Evolutionary conservation across 805 yeast species (phyloP).

Genomic region (Candida jianshihensis): DNA sequence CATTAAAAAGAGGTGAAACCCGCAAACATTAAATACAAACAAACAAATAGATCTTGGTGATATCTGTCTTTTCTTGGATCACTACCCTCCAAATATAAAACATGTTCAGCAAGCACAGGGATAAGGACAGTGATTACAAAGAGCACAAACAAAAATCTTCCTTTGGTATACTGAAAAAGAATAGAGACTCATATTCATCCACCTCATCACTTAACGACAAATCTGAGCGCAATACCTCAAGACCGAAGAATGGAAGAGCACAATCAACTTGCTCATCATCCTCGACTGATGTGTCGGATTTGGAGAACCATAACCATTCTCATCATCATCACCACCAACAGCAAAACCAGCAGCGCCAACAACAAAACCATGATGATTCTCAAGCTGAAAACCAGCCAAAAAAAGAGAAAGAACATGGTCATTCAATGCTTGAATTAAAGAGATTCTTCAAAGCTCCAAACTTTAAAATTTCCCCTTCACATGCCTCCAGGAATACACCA

Average conservation of each 20-base stretch:
- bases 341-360: neutral
- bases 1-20: too few species aligned
- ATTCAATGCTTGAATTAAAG: slow-evolving; percentile 17
- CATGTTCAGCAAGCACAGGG: neutral
- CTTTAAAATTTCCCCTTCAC: neutral
- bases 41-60: too few species aligned
- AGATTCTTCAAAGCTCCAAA: slow-evolving; percentile 12
- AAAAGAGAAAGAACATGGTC: slow-evolving; percentile 4
- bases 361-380: neutral
- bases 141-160: neutral
- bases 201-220: neutral
- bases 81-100: neutral
- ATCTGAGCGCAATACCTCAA: neutral
- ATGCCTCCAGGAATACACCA: slow-evolving; percentile 5
- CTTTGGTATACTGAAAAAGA: neutral
- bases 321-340: neutral
- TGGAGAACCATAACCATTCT: neutral
- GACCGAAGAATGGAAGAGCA: neutral
- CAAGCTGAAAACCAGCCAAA: slow-evolving; percentile 1
- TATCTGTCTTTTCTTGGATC: neutral
- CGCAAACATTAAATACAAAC: neutral
- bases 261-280: neutral
- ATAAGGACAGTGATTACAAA: neutral
- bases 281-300: neutral
- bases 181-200: neutral